Percentiles rank a stretch among this genome's conserved stretches.
These are phyloP conservation scores for Mariannaea sp. DNA, from an alignment of 2,329 filamentous ascomycete genomes.

Conservation along the genomic window DNA sequence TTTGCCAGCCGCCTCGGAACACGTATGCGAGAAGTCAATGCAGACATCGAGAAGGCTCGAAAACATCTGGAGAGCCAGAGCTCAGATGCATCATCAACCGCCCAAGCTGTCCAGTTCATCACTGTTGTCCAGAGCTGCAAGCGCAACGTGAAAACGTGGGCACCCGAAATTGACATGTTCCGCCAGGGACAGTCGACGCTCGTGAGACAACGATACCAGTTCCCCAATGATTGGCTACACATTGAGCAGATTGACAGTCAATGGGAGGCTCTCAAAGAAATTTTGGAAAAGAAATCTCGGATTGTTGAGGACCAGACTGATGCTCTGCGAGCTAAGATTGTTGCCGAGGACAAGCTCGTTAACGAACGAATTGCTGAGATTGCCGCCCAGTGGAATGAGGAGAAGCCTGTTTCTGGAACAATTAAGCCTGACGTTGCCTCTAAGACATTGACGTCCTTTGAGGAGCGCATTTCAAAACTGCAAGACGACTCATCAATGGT, in stretches of 20 bases:
- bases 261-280: slow-evolving; percentile 92
- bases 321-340: slow-evolving; percentile 90
- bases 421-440: slow-evolving; percentile 90
- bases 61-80: slow-evolving; percentile 90
- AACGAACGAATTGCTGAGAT: slow-evolving; percentile 86
- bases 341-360: slow-evolving; percentile 90
- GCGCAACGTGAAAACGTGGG: slow-evolving; percentile 91
- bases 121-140: slow-evolving; percentile 97
- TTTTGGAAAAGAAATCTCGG: slow-evolving; percentile 89
- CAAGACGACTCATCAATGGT: slow-evolving; percentile 92
- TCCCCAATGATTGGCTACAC: slow-evolving; percentile 90
- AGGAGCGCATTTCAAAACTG: slow-evolving; percentile 80
- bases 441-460: slow-evolving; percentile 79
- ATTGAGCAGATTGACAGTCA: slow-evolving; percentile 96
- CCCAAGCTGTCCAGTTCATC: slow-evolving; percentile 97
- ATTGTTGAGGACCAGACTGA: slow-evolving; percentile 97
- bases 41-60: slow-evolving; percentile 87
- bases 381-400: slow-evolving; percentile 86
- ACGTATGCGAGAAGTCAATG: slow-evolving; percentile 89
- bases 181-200: slow-evolving; percentile 93
- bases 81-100: slow-evolving; percentile 91
- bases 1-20: slow-evolving; percentile 88
- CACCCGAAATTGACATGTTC: slow-evolving; percentile 94
- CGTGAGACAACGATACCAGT: slow-evolving; percentile 89
- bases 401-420: slow-evolving; percentile 95